These are phyloP conservation scores for Elongisporangium senticosum DNA, from an alignment of 352 stramenopile genomes.

Conservation along the genomic window DNA sequence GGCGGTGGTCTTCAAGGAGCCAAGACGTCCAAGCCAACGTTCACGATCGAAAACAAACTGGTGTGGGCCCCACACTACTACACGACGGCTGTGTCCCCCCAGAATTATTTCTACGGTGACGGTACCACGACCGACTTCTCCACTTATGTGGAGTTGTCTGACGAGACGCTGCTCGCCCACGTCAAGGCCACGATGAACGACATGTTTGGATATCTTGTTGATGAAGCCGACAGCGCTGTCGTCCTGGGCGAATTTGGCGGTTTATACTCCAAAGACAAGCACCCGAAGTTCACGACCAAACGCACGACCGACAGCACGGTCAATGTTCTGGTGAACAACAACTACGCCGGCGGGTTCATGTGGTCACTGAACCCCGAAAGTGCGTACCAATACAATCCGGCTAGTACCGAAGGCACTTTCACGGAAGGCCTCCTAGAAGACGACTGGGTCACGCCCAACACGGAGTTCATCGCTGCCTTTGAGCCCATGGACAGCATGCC, in stretches of 20 bases:
- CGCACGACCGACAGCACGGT: conserved; percentile 71
- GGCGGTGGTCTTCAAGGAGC: conserved; percentile 66
- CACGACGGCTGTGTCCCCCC: conserved; percentile 64
- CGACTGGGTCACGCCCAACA: conserved; percentile 77
- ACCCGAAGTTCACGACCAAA: conserved; percentile 66
- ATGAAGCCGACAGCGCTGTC: conserved; percentile 41
- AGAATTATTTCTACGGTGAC: conserved; percentile 71
- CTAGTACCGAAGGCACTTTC: conserved; percentile 44
- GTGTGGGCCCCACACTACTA: conserved; percentile 84
- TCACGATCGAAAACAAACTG: conserved; percentile 65
- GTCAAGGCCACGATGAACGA: conserved; percentile 60
- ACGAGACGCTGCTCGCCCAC: conserved; percentile 37
- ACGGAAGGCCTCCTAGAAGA: conserved; percentile 68
- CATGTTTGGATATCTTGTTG: conserved; percentile 72
- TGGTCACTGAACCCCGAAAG: conserved; percentile 81
- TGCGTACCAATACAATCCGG: conserved; percentile 72
- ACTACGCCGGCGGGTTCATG: conserved; percentile 75
- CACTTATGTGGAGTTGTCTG: conserved; percentile 51
- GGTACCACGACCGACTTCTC: conserved; percentile 41
- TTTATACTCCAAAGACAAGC: conserved; percentile 59
- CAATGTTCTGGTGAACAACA: conserved; percentile 49
- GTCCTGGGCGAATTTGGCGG: conserved; percentile 74
- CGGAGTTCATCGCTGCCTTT: conserved; percentile 61
- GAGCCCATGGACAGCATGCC: conserved; percentile 57
- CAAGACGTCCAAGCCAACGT: conserved; percentile 29